These are phyloP conservation scores for Asterella californica DNA, from an alignment of 225 moss, liverwort and hornwort species.

Conservation along the genomic window DNA sequence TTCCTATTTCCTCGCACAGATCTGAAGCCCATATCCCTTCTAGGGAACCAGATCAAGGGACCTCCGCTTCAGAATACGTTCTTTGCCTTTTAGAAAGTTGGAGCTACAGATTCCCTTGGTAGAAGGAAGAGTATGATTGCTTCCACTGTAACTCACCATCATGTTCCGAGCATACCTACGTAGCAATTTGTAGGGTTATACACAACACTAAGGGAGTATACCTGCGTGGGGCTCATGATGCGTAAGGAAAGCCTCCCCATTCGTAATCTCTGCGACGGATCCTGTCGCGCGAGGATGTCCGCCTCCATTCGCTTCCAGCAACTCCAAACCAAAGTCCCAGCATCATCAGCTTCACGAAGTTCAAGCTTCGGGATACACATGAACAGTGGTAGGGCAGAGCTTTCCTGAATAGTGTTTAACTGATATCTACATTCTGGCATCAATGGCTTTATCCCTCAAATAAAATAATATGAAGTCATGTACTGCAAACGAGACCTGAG, in stretches of 20 bases:
- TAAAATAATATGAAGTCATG: not conserved
- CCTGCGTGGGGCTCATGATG: conserved; percentile 35
- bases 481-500: not conserved
- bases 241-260: conserved; percentile 32
- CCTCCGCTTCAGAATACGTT: not conserved
- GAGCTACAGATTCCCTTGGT: not conserved
- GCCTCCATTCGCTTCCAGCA: conserved; percentile 42
- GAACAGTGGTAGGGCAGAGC: not conserved
- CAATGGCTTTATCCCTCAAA: not conserved
- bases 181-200: not conserved
- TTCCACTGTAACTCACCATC: not conserved
- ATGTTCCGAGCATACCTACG: not conserved
- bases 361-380: not conserved
- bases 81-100: not conserved
- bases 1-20: too few relatives aligned
- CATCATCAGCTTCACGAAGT: conserved; percentile 11
- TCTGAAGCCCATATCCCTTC: too few relatives aligned
- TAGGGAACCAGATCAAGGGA: too few relatives aligned
- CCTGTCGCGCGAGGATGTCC: conserved; percentile 25
- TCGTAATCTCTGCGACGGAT: conserved; percentile 15
- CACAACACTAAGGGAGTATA: conserved; percentile 2
- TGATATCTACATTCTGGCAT: not conserved
- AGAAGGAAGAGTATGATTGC: not conserved
- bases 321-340: conserved; percentile 31
- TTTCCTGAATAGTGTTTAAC: not conserved